Conservation (phyloP, 371 early-diverging fungal genomes). For the Mucor sp. region DNA sequence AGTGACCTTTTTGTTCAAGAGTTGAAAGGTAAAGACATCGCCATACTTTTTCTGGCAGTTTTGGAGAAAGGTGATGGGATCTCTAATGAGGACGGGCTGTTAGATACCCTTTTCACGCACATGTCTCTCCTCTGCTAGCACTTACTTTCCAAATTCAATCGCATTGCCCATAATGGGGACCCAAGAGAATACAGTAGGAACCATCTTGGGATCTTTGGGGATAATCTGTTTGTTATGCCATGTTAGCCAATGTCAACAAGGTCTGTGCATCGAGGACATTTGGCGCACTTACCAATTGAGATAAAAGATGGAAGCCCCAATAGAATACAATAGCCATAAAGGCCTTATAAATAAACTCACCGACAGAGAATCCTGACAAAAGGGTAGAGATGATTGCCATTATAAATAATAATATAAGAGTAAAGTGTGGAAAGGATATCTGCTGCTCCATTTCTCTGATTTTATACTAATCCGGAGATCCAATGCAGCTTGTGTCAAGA, state of each 20-base stretch:
- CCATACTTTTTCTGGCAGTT: conserved; percentile 75
- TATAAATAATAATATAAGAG: conserved; percentile 5
- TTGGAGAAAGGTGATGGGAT: conserved; percentile 86
- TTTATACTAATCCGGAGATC: not conserved
- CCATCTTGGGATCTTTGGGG: conserved; percentile 64
- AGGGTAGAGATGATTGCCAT: conserved; percentile 31
- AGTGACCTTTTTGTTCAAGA: conserved; percentile 92
- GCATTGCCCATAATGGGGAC: conserved; percentile 92
- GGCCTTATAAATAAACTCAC: conserved; percentile 30
- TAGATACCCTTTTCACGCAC: not conserved
- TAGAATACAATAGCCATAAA: conserved; percentile 30
- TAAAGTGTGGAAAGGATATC: not conserved
- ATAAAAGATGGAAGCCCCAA: conserved; percentile 42
- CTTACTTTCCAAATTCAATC: conserved; percentile 80
- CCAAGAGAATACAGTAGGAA: conserved; percentile 84
- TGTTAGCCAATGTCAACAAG: not conserved
- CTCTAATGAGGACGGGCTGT: conserved; percentile 26
- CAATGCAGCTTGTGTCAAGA: conserved; percentile 10
- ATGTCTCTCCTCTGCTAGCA: not conserved
- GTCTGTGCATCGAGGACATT: not conserved
- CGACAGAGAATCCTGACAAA: conserved; percentile 7
- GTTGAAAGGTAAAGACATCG: conserved; percentile 90
- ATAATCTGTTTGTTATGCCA: conserved; percentile 33
- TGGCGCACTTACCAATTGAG: conserved; percentile 38
- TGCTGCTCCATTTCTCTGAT: not conserved